Evolutionary conservation across 495 filamentous ascomycete species (phyloP), one percentile per base, ranked within the genome.

Genomic region (Clavariopsis aquatica): DNA sequence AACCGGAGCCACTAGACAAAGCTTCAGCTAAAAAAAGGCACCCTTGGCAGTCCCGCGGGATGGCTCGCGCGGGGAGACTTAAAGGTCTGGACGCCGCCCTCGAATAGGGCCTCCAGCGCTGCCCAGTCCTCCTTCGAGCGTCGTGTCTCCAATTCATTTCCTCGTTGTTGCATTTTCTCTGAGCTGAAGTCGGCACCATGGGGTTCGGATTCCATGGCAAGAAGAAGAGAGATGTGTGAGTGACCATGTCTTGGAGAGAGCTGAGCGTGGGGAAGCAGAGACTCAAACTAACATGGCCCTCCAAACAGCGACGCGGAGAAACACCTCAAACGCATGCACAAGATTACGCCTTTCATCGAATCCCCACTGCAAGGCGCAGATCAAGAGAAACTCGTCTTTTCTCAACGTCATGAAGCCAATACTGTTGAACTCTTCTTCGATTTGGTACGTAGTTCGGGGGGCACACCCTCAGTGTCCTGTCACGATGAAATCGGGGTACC

Each of bases 341-440:
- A 66, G 31, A 60, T 51, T 2, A 49, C 62, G 4, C 64, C 68
- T 9, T 70, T 43, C 22, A 70, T 70, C 5, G 68, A 66, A 31
- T 67, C 64, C 5, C 68, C 68, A 20, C 47, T 70, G 6, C 47
- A 28, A 9, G 68, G 68, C 24, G 68, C 68, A 26, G 60, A 67
- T 43, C 52, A 63, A n/a, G 53, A 70, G 34, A 31, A 62, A 17
- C 64, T 70, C 29, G 68, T 70, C 28, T 70, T 69, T 38, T 55
- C 49, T 19, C 55, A 69, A 47, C 57, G 75, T 12, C 76, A 80
- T 52, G 84, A 86, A 68, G 80, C 83, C 8, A 83, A 75, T 2
- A 77, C 78, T 8, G 79, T 82, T 43, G 82, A 89, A 65, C 75
- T 88, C n/a, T 89, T 89, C 74, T 87, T 83, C 67, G 86, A 89